These are phyloP conservation scores for Sphagnum tenellum DNA, from an alignment of 225 moss, liverwort and hornwort genomes.

Conservation along the genomic window DNA sequence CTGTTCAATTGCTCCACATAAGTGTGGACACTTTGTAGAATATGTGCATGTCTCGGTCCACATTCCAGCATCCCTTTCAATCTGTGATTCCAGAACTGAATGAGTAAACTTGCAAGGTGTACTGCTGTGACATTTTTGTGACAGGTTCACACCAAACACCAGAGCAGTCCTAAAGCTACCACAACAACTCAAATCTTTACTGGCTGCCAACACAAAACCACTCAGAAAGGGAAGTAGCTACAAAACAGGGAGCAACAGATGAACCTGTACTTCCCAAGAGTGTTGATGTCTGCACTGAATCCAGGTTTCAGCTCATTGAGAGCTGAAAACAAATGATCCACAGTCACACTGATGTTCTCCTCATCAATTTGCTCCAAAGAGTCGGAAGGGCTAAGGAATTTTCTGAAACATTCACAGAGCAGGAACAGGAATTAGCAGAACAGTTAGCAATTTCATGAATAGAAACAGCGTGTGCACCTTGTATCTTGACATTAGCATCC, in stretches of 20 bases:
- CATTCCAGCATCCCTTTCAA: slow-evolving; percentile 78
- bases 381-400: slow-evolving; percentile 56
- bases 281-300: slow-evolving; percentile 75
- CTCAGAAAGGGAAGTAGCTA: no score
- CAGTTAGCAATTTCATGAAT: no score
- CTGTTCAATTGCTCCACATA: slow-evolving; percentile 70
- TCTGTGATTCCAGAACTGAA: slow-evolving; percentile 25
- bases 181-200: no score
- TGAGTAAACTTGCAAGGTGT: no score
- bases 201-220: no score
- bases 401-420: slow-evolving; percentile 13
- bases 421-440: no score
- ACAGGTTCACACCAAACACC: no score
- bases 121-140: no score
- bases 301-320: slow-evolving; percentile 83
- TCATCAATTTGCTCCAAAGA: slow-evolving; percentile 71
- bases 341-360: slow-evolving; percentile 81
- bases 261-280: slow-evolving; percentile 88
- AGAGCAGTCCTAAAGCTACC: no score
- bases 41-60: slow-evolving; percentile 39
- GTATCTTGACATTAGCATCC: no score
- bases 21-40: slow-evolving; percentile 31
- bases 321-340: slow-evolving; percentile 59
- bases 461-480: no score
- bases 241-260: neutral